phyloP scores from a whole-genome alignment of 495 filamentous ascomycete genomes.

The Aspergillus heteromorphus region DNA sequence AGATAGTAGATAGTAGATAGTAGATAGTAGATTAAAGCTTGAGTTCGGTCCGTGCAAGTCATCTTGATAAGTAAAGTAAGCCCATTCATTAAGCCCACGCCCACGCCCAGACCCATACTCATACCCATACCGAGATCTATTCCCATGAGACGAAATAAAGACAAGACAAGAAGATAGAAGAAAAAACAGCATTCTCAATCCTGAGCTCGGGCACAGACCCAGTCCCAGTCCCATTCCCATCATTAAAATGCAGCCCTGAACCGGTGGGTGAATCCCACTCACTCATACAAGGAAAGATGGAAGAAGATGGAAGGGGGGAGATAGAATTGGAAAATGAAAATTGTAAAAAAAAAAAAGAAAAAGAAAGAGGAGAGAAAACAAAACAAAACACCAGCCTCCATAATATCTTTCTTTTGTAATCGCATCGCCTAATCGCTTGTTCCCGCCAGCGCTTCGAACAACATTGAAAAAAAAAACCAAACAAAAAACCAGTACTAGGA shows the following conservation, averaged over 20 bases:
- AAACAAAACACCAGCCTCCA: neutral
- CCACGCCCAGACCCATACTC: no score
- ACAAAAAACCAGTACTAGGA: no score
- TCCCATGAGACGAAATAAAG: neutral
- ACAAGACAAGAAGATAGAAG: no score
- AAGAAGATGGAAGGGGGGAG: constrained; percentile 1
- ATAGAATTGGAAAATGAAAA: no score
- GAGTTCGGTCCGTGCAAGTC: neutral
- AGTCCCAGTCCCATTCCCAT: neutral
- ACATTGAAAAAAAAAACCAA: constrained; percentile 8
- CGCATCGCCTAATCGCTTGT: no score
- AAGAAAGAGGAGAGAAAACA: neutral
- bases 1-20: no score
- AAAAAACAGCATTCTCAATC: neutral
- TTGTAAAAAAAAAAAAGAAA: no score
- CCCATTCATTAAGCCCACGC: no score
- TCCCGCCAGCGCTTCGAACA: constrained; percentile 20
- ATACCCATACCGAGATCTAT: constrained; percentile 7
- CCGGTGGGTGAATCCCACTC: neutral
- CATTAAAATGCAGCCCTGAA: neutral
- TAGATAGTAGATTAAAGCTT: no score
- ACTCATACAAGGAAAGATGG: neutral
- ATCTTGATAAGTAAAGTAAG: neutral
- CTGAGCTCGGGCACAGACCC: no score
- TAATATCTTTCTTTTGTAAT: constrained; percentile 11